Conservation (phyloP, 805 yeast genomes). For the Metschnikowia similis region DNA sequence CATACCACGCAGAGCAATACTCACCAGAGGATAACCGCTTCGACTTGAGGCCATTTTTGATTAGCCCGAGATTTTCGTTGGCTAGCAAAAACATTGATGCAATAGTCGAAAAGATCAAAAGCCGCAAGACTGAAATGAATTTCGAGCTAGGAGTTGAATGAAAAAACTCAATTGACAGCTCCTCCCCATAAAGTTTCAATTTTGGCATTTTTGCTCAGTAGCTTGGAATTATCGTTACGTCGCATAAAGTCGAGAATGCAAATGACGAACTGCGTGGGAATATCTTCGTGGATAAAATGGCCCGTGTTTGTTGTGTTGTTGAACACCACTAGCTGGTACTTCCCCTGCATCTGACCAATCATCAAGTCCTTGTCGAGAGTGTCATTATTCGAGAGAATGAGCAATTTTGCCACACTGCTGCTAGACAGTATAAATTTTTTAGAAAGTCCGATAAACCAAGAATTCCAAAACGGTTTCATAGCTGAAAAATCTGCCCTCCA, state of each 20-base stretch:
- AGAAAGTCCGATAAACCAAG: conserved; percentile 79
- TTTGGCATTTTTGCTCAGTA: conserved; percentile 28
- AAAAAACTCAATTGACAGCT: conserved; percentile 4
- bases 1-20: conserved; percentile 96
- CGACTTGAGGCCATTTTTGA: conserved; percentile 93
- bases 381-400: conserved; percentile 86
- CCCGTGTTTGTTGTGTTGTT: conserved; percentile 55
- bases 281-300: conserved; percentile 94
- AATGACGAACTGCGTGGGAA: conserved; percentile 62
- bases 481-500: conserved; percentile 65
- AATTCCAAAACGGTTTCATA: conserved; percentile 69
- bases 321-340: conserved; percentile 82
- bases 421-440: conserved; percentile 30
- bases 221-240: conserved; percentile 37
- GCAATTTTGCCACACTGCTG: conserved; percentile 49
- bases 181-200: conserved; percentile 39
- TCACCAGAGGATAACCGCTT: conserved; percentile 97
- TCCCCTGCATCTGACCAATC: conserved; percentile 98
- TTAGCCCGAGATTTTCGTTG: conserved; percentile 85
- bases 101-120: conserved; percentile 56
- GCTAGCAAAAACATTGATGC: conserved; percentile 85
- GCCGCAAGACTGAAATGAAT: conserved; percentile 26
- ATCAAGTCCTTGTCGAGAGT: conserved; percentile 79
- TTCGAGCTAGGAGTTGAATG: conserved; percentile 2
- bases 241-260: conserved; percentile 48